phyloP scores from a whole-genome alignment of 2,329 filamentous ascomycete species.

The Karstenula rhodostoma region DNA sequence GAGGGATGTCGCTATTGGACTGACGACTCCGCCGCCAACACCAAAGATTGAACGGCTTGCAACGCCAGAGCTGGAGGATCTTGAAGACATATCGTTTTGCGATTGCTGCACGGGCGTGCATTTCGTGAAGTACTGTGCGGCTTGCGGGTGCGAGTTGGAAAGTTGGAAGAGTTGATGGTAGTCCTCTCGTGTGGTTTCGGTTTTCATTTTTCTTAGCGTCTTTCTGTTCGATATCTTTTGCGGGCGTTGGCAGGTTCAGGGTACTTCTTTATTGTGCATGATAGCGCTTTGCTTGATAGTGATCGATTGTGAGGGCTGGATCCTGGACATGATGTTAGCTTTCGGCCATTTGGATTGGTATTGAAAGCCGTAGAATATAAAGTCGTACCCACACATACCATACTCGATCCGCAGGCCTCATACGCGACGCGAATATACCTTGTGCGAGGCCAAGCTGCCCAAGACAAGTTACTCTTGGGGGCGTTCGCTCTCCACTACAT shows the following conservation, averaged over 20 bases:
- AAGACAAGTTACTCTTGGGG: slow-evolving; percentile 31
- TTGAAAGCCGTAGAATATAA: neutral
- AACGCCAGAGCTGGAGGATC: slow-evolving; percentile 44
- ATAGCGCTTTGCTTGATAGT: neutral
- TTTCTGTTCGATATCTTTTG: neutral
- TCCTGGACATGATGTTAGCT: neutral
- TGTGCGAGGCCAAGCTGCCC: neutral
- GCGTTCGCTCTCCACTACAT: slow-evolving; percentile 74
- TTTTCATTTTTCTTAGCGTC: neutral
- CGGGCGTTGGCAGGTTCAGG: neutral
- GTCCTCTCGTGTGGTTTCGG: neutral
- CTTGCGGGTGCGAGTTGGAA: slow-evolving; percentile 23
- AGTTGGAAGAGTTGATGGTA: slow-evolving; percentile 2
- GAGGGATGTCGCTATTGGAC: neutral
- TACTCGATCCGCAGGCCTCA: neutral
- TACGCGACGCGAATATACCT: neutral
- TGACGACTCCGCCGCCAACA: slow-evolving; percentile 39
- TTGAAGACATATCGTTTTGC: slow-evolving; percentile 43
- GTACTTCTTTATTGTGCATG: neutral
- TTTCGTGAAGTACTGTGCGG: slow-evolving; percentile 28
- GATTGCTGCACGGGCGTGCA: slow-evolving; percentile 33
- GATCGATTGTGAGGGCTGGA: neutral
- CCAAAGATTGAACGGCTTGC: slow-evolving; percentile 40
- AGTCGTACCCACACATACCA: neutral
- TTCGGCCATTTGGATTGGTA: neutral